These are phyloP conservation scores for Phytopythium delawarense DNA, from an alignment of 352 stramenopile species.

Conservation along the genomic window DNA sequence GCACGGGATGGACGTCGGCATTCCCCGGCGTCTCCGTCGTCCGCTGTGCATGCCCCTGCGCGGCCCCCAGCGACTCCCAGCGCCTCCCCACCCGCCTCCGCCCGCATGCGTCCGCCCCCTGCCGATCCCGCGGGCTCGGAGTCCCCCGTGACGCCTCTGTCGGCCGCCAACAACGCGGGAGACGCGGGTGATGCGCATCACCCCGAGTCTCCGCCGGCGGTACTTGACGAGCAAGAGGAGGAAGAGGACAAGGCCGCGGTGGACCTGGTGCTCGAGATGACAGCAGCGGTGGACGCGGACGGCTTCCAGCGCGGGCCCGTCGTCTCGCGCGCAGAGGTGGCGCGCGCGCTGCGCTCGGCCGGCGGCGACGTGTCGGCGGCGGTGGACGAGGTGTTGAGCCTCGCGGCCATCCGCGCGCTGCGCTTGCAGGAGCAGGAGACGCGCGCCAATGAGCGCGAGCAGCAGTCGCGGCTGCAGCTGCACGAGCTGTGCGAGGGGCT, in stretches of 20 bases:
- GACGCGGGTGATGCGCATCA: too few species aligned
- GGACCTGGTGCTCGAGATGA: conserved; percentile 53
- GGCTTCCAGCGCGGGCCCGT: conserved; percentile 29
- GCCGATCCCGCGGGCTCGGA: too few species aligned
- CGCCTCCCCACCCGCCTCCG: too few species aligned
- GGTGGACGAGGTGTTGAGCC: conserved; percentile 60
- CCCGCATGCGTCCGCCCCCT: too few species aligned
- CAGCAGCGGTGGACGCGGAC: conserved; percentile 28
- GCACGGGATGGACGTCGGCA: too few species aligned
- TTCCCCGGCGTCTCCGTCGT: too few species aligned
- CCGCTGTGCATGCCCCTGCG: too few species aligned
- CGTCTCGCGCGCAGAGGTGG: conserved; percentile 37
- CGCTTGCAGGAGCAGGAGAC: conserved; percentile 28
- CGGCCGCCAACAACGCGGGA: too few species aligned
- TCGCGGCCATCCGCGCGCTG: conserved; percentile 41
- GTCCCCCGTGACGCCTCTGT: too few species aligned
- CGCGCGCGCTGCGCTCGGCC: conserved; percentile 22
- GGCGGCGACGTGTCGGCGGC: conserved; percentile 41
- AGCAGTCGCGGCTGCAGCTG: conserved; percentile 37
- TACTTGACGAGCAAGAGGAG: too few species aligned
- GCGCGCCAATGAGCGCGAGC: conserved; percentile 1
- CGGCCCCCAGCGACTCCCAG: too few species aligned
- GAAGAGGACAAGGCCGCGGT: conserved; percentile 13
- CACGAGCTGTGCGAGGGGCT: conserved; percentile 50
- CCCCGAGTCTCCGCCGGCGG: too few species aligned